Evolutionary conservation across 257 asterid species (phyloP).

Genomic region (Penstemon davidsonii): DNA sequence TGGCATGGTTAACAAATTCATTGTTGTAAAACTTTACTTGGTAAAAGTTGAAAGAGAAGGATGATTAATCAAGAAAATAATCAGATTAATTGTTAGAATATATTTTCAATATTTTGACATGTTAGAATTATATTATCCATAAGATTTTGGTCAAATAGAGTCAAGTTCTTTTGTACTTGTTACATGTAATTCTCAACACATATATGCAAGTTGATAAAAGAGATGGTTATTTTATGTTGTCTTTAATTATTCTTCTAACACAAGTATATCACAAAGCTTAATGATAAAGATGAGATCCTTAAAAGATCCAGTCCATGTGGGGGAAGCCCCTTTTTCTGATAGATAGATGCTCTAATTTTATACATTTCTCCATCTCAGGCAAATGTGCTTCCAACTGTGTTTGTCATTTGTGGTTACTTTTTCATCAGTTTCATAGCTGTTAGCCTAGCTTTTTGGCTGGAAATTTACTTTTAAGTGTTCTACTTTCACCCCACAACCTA

Average conservation of each 20-base stretch:
- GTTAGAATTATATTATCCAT: neutral
- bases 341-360: constrained; percentile 1
- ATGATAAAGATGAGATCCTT: neutral
- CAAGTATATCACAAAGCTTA: neutral
- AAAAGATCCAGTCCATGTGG: constrained; percentile 31
- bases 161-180: too few species aligned
- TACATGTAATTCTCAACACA: too few species aligned
- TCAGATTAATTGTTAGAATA: neutral
- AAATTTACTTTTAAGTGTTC: constrained; percentile 1
- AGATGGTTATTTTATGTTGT: neutral
- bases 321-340: constrained; percentile 7
- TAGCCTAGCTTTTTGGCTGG: constrained; percentile 18
- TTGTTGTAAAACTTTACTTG: too few species aligned
- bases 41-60: too few species aligned
- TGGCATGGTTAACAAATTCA: too few species aligned
- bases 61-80: too few species aligned
- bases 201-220: neutral
- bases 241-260: too few species aligned
- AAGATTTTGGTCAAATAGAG: too few species aligned
- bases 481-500: constrained; percentile 21
- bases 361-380: constrained; percentile 6
- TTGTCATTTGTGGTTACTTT: neutral
- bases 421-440: constrained; percentile 25
- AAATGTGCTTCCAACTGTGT: constrained; percentile 30
- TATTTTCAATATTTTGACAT: neutral